Conservation (phyloP, 1,284 basidiomycete species). For the Cutaneotrichosporon sp. region DNA sequence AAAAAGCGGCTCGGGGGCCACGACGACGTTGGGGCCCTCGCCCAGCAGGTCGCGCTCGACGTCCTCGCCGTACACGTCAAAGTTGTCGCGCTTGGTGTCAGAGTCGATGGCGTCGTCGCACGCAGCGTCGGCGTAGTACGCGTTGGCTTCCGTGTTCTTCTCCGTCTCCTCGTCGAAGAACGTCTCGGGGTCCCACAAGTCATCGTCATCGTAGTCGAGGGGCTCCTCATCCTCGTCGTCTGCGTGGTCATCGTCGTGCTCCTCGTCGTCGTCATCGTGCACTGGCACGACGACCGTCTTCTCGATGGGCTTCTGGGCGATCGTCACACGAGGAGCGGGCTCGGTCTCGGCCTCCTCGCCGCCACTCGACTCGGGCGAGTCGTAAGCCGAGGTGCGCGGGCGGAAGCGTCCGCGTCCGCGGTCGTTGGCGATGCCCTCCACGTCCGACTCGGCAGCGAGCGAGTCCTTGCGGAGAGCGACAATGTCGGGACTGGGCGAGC, state of each 20-base stretch:
- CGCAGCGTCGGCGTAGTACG: conserved; percentile 51
- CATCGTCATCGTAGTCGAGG: conserved; percentile 32
- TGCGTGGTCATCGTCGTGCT: conserved; percentile 55
- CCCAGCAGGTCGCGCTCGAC: conserved; percentile 52
- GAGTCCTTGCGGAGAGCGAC: conserved; percentile 64
- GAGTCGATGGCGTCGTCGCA: conserved; percentile 1
- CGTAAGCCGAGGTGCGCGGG: conserved; percentile 51
- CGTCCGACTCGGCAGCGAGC: conserved; percentile 64
- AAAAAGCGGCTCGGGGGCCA: conserved; percentile 50
- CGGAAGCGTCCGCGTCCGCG: conserved; percentile 55
- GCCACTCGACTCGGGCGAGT: conserved; percentile 38
- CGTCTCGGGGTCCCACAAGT: conserved; percentile 52
- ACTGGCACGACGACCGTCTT: background rate
- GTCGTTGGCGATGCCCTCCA: conserved; percentile 46
- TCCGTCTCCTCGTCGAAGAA: conserved; percentile 76
- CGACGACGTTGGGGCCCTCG: conserved; percentile 77
- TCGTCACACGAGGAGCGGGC: conserved; percentile 7
- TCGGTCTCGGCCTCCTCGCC: conserved; percentile 46
- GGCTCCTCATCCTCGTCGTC: conserved; percentile 47
- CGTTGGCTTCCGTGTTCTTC: conserved; percentile 71
- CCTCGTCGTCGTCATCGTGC: conserved; percentile 38
- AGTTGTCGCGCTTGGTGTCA: conserved; percentile 13
- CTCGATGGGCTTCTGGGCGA: background rate
- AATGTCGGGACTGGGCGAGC: conserved; percentile 70
- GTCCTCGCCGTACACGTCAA: conserved; percentile 57